Evolutionary conservation across 768 basidiomycete species (phyloP).

Genomic region (Naganishia friedmannii): DNA sequence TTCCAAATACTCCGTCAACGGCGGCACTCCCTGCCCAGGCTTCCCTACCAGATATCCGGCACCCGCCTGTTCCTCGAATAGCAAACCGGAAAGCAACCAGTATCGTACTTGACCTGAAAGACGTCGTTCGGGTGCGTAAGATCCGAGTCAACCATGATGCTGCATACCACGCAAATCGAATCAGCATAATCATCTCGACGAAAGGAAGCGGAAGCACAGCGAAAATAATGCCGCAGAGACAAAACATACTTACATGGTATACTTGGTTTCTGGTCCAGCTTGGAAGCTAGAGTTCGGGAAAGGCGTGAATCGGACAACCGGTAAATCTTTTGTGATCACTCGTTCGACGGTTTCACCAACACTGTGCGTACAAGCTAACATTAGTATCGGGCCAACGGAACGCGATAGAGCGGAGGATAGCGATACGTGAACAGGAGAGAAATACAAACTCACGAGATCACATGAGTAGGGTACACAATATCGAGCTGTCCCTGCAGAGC

Average conservation of each 20-base stretch:
- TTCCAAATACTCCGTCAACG: conserved; percentile 28
- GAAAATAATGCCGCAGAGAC: no score
- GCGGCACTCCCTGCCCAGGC: not conserved
- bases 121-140: conserved; percentile 24
- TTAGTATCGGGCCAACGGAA: not conserved
- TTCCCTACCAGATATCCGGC: not conserved
- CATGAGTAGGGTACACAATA: not conserved
- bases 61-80: not conserved
- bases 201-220: no score
- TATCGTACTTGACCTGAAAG: conserved; percentile 27
- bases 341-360: conserved; percentile 6
- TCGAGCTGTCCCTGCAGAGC: not conserved
- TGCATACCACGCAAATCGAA: not conserved
- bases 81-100: conserved; percentile 12
- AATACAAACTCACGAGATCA: not conserved
- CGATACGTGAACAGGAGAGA: not conserved
- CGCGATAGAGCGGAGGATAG: no score
- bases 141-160: conserved; percentile 26
- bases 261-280: not conserved
- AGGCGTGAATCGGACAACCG: not conserved
- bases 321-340: conserved; percentile 9
- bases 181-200: no score
- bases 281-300: not conserved
- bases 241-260: conserved; percentile 18
- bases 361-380: not conserved